Base-by-base conservation (phyloP, 2,329 filamentous ascomycete species). In the Pseudodiploospora longispora region DNA sequence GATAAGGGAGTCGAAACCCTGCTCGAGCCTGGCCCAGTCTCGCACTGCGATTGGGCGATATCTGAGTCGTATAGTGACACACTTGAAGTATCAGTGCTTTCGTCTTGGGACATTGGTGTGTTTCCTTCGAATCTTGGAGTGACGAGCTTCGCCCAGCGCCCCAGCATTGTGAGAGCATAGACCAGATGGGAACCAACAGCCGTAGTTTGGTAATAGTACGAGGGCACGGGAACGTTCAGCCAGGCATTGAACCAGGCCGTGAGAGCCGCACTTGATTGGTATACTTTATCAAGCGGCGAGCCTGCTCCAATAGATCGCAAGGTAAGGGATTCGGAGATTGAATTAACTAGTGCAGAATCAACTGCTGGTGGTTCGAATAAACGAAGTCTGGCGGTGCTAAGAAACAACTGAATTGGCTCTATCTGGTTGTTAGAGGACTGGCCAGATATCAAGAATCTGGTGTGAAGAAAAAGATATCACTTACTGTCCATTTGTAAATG, bases 221-320 rank as follows among this genome's bases (percentile, higher is more conserved):
- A 57, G 0, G 57, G 50, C 0, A 67, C 57, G 0, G 75, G 68
- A 0, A 78, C 56, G 0, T 62, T 54, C 2, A 72, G 60, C 64
- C 73, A 75, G 33, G 61, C 60, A 2, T 74, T 66, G 40, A 78
- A 76, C 60, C 71, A 79, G 0, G 58, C 55, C 33, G 65, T 68
- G 0, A 77, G 53, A 1, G 74, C 69, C 10, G 63, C 59, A 37
- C 70, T 68, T 4, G 72, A 71, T 27, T 68, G 67, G 49, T 72
- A 75, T 7, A 80, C 68, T 3, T 68, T 60, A 44, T 78, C 72
- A 2, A 78, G 61, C 0, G 68, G 65, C 0, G 70, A 69, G 0
- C 68, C 57, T 1, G 61, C 59, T 4, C 64, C 64, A 2, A 63
- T 33, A 0, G 64, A 62, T 3, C 64, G 55, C 0, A 63, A 55